Base-by-base conservation (phyloP, 441 rosid species). In the Dalechampia spathulata region DNA sequence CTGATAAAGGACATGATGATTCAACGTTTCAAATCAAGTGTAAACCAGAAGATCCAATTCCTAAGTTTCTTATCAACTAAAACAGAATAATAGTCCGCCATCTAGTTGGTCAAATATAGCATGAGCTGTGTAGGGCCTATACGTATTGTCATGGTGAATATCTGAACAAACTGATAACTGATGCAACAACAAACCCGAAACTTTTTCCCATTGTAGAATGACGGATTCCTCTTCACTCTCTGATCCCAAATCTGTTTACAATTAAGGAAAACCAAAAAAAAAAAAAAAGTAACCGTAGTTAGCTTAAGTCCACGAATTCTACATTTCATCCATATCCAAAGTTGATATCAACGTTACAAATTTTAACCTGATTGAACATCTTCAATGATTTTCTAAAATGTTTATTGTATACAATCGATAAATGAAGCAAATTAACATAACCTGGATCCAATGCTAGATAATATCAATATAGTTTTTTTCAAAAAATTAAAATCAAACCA, bases 181-280 rank as follows among this genome's bases (percentile, higher is more conserved):
- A 60, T 50, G 13, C 54, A 47, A 43, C 22, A 15, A 59, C 83
- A 60, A 82, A 82, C 96, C 84, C 98, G 82, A 76, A 91, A 91
- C 72, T 87, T 91, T 63, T 67, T 81, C 53, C 95, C 96, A 73
- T 83, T 91, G 71, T 55, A 87, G 69, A 91, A 61, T 27, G 87
- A 83, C 63, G 75, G 39, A 65, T 81, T 86, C 59, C 64, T 71
- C 59, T 72, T 66, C 56, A 70, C 49, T 75, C 95, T 77, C 45
- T 74, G 79, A 41, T 80, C 82, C 95, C 98, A 91, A 70, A 81
- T 83, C 95, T 91, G 45, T 54, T 48, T 5, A 4, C 42, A 8
- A 23, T 42, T 45, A n/a, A n/a, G n/a, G n/a, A n/a, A n/a, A n/a
- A n/a, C n/a, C 20, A 4, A 8, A 5, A 16, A 26, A 52, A 2